phyloP scores from a whole-genome alignment of 2,329 filamentous ascomycete species.

The Diaporthe caulivora region DNA sequence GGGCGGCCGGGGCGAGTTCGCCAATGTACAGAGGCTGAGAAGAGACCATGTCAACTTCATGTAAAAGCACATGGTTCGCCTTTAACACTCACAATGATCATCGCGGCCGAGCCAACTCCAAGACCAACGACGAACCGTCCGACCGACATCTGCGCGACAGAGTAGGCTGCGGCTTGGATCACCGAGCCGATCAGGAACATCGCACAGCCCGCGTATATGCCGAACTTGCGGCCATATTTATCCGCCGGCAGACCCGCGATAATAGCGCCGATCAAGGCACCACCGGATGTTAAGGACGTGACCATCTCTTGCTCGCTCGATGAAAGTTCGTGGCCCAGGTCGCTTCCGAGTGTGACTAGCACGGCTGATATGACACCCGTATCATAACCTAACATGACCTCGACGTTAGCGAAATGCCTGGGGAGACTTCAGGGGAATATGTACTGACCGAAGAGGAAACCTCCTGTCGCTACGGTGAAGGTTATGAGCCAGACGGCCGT shows the following conservation, averaged over 20 bases:
- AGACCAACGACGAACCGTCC: slow-evolving; percentile 58
- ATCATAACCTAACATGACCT: slow-evolving; percentile 54
- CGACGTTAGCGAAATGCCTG: not conserved
- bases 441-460: slow-evolving; percentile 45
- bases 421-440: not conserved
- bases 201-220: slow-evolving; percentile 15
- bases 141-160: slow-evolving; percentile 57
- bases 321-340: slow-evolving; percentile 51
- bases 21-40: slow-evolving; percentile 51
- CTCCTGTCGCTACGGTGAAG: slow-evolving; percentile 46
- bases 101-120: slow-evolving; percentile 55
- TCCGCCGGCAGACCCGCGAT: slow-evolving; percentile 54
- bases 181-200: slow-evolving; percentile 55
- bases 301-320: slow-evolving; percentile 58
- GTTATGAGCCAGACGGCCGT: slow-evolving; percentile 46
- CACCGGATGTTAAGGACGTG: slow-evolving; percentile 58
- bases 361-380: slow-evolving; percentile 63
- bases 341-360: slow-evolving; percentile 54
- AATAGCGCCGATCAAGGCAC: slow-evolving; percentile 58
- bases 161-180: slow-evolving; percentile 51
- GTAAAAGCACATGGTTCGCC: not conserved
- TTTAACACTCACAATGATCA: slow-evolving; percentile 47
- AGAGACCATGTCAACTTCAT: not conserved
- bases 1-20: slow-evolving; percentile 57
- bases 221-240: slow-evolving; percentile 42